Evolutionary conservation across 2,329 filamentous ascomycete species (phyloP).

Genomic region (Trichoderma citrinoviride): DNA sequence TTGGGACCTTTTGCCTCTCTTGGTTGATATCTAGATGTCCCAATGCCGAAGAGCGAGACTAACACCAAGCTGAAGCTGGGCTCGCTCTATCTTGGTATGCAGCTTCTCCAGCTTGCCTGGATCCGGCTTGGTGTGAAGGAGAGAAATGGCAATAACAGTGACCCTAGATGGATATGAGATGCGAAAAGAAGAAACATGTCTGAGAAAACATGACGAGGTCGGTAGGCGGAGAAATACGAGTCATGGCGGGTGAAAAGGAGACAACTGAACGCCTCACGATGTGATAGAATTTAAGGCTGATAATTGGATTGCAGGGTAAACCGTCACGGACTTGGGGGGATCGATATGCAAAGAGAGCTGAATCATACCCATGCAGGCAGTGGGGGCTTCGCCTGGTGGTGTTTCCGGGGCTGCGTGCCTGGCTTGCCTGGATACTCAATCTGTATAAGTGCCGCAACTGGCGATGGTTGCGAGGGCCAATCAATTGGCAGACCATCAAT

Average conservation of each 20-base stretch:
- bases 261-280: neutral
- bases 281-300: neutral
- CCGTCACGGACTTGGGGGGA: neutral
- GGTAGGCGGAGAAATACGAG: neutral
- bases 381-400: neutral
- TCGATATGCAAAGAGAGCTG: neutral
- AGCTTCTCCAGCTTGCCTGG: neutral
- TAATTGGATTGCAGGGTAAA: neutral
- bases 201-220: neutral
- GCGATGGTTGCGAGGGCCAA: neutral
- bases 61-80: neutral
- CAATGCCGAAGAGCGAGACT: neutral
- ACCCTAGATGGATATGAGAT: neutral
- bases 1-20: neutral
- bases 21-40: neutral
- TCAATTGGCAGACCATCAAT: neutral
- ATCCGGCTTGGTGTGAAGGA: neutral
- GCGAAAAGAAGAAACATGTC: neutral
- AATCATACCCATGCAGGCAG: neutral
- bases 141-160: neutral
- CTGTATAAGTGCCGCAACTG: neutral
- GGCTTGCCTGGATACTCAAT: neutral
- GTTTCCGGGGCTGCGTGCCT: neutral
- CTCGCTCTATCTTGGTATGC: neutral
- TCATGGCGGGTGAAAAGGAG: neutral